A percentile compares a stretch with the other conserved stretches of the same genome.
Conservation (phyloP, 352 stramenopile species). For the Plasmopara viticola region DNA sequence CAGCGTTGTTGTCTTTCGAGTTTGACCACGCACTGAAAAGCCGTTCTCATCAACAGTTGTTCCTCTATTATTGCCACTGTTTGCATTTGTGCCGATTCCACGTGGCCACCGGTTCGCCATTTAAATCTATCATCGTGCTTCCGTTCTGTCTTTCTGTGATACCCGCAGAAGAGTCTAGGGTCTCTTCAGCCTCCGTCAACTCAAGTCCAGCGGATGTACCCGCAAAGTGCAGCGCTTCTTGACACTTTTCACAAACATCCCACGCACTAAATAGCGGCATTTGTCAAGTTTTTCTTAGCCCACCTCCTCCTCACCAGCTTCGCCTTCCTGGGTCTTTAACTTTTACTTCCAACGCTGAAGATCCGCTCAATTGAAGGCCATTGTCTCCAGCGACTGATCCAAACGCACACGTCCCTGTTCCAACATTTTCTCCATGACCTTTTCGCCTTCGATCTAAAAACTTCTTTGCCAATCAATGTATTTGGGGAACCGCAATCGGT, state of each 20-base stretch:
- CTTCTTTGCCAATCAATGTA: conserved; percentile 78
- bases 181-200: conserved; percentile 47
- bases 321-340: no score
- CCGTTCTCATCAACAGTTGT: conserved; percentile 41
- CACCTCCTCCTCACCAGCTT: no score
- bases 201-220: conserved; percentile 76
- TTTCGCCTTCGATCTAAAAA: conserved; percentile 68
- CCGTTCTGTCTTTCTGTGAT: conserved; percentile 55
- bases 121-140: not conserved
- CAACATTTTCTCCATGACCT: conserved; percentile 86
- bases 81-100: conserved; percentile 10
- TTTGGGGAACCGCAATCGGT: conserved; percentile 78
- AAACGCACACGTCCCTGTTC: conserved; percentile 74
- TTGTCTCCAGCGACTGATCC: conserved; percentile 73
- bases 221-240: conserved; percentile 84
- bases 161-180: conserved; percentile 41
- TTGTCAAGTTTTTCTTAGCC: conserved; percentile 50
- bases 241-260: conserved; percentile 81
- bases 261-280: conserved; percentile 49
- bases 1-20: conserved; percentile 33
- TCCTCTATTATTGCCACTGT: conserved; percentile 10
- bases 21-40: conserved; percentile 70
- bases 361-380: conserved; percentile 59
- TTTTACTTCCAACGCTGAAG: conserved; percentile 3
- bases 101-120: conserved; percentile 13